phyloP scores from a whole-genome alignment of 805 yeast species.

The Suhomyces prunicola region DNA sequence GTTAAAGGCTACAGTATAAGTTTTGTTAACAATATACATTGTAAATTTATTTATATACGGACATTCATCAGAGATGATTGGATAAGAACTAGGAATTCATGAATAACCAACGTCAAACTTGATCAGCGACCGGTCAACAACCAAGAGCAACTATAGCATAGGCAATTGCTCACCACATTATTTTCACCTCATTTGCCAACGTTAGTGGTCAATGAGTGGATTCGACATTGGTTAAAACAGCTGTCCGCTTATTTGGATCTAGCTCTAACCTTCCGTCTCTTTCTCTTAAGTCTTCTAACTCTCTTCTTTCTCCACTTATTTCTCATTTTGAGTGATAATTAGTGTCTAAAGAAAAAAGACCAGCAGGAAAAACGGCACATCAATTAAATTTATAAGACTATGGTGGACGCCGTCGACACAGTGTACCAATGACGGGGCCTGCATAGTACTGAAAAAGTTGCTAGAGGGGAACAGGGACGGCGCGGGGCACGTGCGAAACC shows the following conservation, averaged over 20 bases:
- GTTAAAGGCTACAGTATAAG: background rate
- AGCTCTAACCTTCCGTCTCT: conserved; percentile 99
- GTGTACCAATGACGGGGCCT: background rate
- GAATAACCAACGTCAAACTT: background rate
- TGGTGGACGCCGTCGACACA: conserved; percentile 4
- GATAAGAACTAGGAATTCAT: conserved; percentile 5
- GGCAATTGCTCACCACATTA: background rate
- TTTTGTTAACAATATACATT: conserved; percentile 5
- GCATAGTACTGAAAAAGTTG: background rate
- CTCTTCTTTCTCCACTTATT: conserved; percentile 99
- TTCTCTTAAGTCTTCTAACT: conserved; percentile 99
- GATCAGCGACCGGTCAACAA: conserved; percentile 2
- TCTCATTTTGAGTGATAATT: conserved; percentile 61
- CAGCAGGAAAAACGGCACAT: conserved; percentile 7
- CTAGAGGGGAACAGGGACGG: background rate
- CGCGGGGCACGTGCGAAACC: background rate
- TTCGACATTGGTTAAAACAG: background rate
- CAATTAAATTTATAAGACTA: conserved; percentile 7
- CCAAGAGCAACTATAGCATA: conserved; percentile 4
- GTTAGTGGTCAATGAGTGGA: background rate
- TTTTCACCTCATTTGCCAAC: conserved; percentile 1
- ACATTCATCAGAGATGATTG: conserved; percentile 7
- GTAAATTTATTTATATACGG: conserved; percentile 11
- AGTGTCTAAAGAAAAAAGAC: conserved; percentile 18
- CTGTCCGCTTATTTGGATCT: conserved; percentile 89